Percentiles rank a stretch among this genome's conserved stretches.
Evolutionary conservation across 306 rosid genomes (phyloP).

Genomic region (Rosa persica): DNA sequence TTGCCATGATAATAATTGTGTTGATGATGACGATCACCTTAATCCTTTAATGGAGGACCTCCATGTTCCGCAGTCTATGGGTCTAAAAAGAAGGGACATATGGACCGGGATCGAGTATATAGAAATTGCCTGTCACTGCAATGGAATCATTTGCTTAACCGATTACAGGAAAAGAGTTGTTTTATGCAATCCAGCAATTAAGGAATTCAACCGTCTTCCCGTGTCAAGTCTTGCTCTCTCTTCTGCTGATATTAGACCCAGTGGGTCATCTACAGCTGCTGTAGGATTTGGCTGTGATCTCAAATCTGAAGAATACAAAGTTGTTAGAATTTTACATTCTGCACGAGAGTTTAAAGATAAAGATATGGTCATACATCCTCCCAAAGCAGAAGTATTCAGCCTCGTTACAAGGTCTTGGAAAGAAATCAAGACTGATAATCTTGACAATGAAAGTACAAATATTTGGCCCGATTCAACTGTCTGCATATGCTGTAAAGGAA

Average conservation of each 20-base stretch:
- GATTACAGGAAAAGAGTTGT: background rate
- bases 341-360: background rate
- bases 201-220: background rate
- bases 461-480: background rate
- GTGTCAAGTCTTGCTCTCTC: background rate
- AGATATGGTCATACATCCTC: background rate
- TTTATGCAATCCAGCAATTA: background rate
- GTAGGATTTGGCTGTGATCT: slow-evolving; percentile 19
- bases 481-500: background rate
- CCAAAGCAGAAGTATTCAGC: slow-evolving; percentile 4
- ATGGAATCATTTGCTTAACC: background rate
- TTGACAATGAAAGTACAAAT: background rate
- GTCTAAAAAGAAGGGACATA: background rate
- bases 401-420: slow-evolving; percentile 14
- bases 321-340: background rate
- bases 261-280: background rate
- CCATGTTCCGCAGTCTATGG: background rate
- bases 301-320: background rate
- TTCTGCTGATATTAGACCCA: background rate
- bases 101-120: background rate
- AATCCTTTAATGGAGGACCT: background rate
- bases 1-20: background rate
- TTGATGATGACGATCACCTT: background rate
- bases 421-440: background rate
- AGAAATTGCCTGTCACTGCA: background rate